These are phyloP conservation scores for Russula sp. DNA, from an alignment of 768 basidiomycete species.

Conservation along the genomic window DNA sequence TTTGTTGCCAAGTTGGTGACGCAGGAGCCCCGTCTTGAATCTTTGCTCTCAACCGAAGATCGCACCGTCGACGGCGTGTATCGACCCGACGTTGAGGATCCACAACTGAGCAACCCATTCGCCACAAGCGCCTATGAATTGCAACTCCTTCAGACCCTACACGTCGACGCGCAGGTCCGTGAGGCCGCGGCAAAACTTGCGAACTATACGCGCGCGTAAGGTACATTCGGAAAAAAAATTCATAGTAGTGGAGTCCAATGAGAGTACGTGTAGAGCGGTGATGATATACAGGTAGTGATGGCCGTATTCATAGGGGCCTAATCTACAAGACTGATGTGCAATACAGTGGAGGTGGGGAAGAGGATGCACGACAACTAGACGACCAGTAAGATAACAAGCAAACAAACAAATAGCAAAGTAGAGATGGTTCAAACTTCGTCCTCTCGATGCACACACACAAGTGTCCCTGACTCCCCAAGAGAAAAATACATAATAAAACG, in stretches of 20 bases:
- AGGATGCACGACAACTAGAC: conserved; percentile 7
- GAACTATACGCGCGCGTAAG: conserved; percentile 34
- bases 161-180: conserved; percentile 64
- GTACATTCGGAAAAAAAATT: background rate
- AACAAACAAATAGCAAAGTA: conserved; percentile 1
- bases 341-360: conserved; percentile 3
- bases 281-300: conserved; percentile 15
- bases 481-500: conserved; percentile 11
- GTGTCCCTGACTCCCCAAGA: conserved; percentile 16
- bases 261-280: conserved; percentile 12
- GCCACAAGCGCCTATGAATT: conserved; percentile 86
- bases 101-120: conserved; percentile 74
- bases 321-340: conserved; percentile 17
- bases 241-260: background rate
- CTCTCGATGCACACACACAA: conserved; percentile 10
- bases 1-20: conserved; percentile 67
- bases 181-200: conserved; percentile 55
- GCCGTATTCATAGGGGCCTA: conserved; percentile 1
- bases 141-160: conserved; percentile 47
- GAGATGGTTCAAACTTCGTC: conserved; percentile 8
- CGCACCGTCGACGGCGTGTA: conserved; percentile 79
- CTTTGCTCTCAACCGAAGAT: conserved; percentile 82
- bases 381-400: conserved; percentile 14
- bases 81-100: conserved; percentile 80
- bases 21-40: conserved; percentile 75